Conservation (phyloP, 192 early-diverging fungal species). For the Coemansia sp. region DNA sequence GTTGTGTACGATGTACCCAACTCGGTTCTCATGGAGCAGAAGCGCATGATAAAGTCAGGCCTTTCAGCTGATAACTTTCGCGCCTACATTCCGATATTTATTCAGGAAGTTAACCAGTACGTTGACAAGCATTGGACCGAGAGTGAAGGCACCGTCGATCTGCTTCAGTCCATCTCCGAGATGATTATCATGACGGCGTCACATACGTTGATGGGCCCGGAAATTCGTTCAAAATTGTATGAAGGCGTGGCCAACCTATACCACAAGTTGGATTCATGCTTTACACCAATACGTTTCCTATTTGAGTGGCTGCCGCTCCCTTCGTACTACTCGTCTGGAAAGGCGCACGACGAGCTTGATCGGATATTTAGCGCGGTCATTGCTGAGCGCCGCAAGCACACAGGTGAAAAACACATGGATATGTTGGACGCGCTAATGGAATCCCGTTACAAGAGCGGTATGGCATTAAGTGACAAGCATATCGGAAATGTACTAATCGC, state of each 20-base stretch:
- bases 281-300: slow-evolving; percentile 93
- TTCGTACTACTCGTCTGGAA: slow-evolving; percentile 82
- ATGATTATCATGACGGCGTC: slow-evolving; percentile 95
- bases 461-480: slow-evolving; percentile 77
- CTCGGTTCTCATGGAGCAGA: slow-evolving; percentile 96
- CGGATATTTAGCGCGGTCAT: slow-evolving; percentile 80
- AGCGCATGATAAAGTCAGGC: slow-evolving; percentile 96
- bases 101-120: slow-evolving; percentile 79
- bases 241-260: slow-evolving; percentile 86
- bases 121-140: slow-evolving; percentile 68
- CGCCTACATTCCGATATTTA: slow-evolving; percentile 84
- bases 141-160: slow-evolving; percentile 62
- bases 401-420: slow-evolving; percentile 66
- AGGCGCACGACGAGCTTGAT: slow-evolving; percentile 82
- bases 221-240: slow-evolving; percentile 85
- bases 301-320: slow-evolving; percentile 92
- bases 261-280: slow-evolving; percentile 92
- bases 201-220: slow-evolving; percentile 91
- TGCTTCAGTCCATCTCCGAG: slow-evolving; percentile 82
- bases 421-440: slow-evolving; percentile 85
- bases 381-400: slow-evolving; percentile 67
- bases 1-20: slow-evolving; percentile 98
- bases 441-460: slow-evolving; percentile 87
- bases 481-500: slow-evolving; percentile 98
- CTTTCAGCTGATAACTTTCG: slow-evolving; percentile 86